These are phyloP conservation scores for Akanthomyces dipterigenus DNA, from an alignment of 2,329 filamentous ascomycete genomes.

Conservation along the genomic window DNA sequence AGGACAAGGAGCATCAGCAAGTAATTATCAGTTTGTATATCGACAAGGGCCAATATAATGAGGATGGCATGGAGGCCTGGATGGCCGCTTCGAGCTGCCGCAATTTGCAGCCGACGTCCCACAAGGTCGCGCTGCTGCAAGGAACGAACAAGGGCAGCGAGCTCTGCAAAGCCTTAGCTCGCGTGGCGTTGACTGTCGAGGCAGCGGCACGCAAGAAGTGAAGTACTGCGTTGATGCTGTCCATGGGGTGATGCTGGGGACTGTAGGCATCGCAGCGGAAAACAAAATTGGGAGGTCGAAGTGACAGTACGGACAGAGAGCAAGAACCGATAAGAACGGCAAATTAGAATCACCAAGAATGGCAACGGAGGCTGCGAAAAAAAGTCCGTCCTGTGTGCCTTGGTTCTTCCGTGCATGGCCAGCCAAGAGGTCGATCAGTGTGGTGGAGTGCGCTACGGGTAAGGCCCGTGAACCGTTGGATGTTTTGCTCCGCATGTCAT, in stretches of 20 bases:
- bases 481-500: not conserved
- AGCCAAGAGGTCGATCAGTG: not conserved
- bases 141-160: not conserved
- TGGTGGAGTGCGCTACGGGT: not conserved
- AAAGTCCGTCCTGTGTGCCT: too few relatives aligned
- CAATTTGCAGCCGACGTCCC: not conserved
- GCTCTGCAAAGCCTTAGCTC: not conserved
- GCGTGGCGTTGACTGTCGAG: slow-evolving; percentile 3
- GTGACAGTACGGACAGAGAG: not conserved
- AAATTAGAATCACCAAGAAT: not conserved
- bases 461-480: not conserved
- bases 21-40: not conserved
- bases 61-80: not conserved
- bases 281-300: not conserved
- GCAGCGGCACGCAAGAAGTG: not conserved
- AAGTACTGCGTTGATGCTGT: not conserved
- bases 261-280: not conserved
- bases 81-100: slow-evolving; percentile 1
- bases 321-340: not conserved
- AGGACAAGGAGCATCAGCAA: too few relatives aligned
- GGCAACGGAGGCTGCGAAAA: too few relatives aligned
- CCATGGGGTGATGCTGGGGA: not conserved
- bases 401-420: too few relatives aligned
- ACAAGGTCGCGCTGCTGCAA: not conserved
- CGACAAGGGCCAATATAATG: not conserved